These are phyloP conservation scores for Globisporangium polare DNA, from an alignment of 352 stramenopile genomes.

Conservation along the genomic window DNA sequence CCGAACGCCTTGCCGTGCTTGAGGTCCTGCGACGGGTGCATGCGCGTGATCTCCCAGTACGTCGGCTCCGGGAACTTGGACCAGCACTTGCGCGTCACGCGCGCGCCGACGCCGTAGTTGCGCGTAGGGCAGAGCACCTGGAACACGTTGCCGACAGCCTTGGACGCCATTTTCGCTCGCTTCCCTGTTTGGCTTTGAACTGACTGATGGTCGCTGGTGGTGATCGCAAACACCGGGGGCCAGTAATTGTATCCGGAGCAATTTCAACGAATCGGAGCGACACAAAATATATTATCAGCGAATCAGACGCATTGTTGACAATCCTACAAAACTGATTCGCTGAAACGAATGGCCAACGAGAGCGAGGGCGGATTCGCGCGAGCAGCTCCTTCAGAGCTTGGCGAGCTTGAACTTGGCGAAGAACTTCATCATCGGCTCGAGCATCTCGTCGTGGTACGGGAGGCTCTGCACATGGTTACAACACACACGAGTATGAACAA, in stretches of 20 bases:
- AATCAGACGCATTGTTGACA: conserved; percentile 2
- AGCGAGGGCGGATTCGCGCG: background rate
- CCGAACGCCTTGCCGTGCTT: conserved; percentile 87
- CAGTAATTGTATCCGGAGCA: background rate
- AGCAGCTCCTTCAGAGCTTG: conserved; percentile 28
- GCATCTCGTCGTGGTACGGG: conserved; percentile 59
- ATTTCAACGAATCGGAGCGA: conserved; percentile 18
- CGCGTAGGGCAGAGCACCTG: conserved; percentile 65
- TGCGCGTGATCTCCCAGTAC: conserved; percentile 80
- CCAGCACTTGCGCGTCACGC: conserved; percentile 77
- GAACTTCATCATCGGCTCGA: conserved; percentile 62
- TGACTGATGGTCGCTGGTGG: conserved; percentile 1
- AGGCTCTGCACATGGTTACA: conserved; percentile 24
- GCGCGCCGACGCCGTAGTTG: conserved; percentile 65
- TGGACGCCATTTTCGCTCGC: conserved; percentile 24
- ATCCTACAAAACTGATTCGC: conserved; percentile 10
- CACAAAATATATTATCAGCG: conserved; percentile 11
- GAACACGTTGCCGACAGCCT: conserved; percentile 65
- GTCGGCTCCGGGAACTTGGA: conserved; percentile 64
- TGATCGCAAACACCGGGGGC: background rate
- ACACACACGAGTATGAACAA: too few species aligned
- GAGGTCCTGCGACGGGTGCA: conserved; percentile 66
- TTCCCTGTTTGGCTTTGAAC: background rate
- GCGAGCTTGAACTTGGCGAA: conserved; percentile 66
- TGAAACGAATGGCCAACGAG: conserved; percentile 12